Base-by-base conservation (phyloP, 495 filamentous ascomycete species). In the Penicillium argentinense region DNA sequence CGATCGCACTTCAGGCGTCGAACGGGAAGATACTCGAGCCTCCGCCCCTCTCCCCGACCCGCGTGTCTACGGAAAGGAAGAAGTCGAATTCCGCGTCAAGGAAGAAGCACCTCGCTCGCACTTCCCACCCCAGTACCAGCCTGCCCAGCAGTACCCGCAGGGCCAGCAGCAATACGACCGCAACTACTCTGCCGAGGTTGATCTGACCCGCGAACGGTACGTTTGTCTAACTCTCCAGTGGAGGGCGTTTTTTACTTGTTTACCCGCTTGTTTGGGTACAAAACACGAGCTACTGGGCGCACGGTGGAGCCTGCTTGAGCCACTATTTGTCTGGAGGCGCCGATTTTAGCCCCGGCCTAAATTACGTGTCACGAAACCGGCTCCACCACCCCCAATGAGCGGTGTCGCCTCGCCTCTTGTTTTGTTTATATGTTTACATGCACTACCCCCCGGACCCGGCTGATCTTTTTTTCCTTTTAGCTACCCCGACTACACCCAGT, bases 11-110 rank as follows among this genome's bases (percentile, higher is more conserved):
- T 76, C 77, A 73, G 76, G 81, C 87, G 81, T 80, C 87, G 89
- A 90, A 90, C 91, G 87, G 89, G 89, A 96, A 88, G 91, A 86
- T 89, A 76, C 78, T 76, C 72, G 71, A 66, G 70, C 78, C 76
- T 75, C 82, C 74, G 79, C 81, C 73, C 81, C 80, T 75, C 80
- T 81, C 62, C 83, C 80, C 45, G 76, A 73, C 66, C 79, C 83
- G 65, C 78, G 76, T 65, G 74, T 79, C 71, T 83, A 82, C 76
- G 80, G 78, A 67, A 82, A 88, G 74, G 85, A 92, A 82, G 86
- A 95, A 76, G 77, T 89, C 76, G 84, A 80, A 63, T 75, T 89
- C 69, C 79, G 75, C 65, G 75, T 82, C 69, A 71, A 83, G 74
- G 80, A 84, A 69, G 82, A 87, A 62, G 71, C 75, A 64, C 69